Evolutionary conservation across 2,329 filamentous ascomycete species (phyloP).

Genomic region (Neonectria coccinea): DNA sequence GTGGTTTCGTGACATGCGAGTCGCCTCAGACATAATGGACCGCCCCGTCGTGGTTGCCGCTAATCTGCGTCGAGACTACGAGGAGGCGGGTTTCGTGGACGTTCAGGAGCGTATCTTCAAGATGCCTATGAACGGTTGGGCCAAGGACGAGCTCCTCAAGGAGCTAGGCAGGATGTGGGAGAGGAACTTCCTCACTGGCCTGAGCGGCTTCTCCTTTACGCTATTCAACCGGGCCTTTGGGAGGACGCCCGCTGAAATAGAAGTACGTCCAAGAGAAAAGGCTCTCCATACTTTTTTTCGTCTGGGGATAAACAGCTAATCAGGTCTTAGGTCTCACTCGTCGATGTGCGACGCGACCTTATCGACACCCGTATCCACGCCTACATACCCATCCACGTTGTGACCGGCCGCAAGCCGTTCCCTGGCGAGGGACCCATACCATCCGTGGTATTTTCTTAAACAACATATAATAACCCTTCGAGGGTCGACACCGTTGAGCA

Average conservation of each 20-base stretch:
- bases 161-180: constrained; percentile 60
- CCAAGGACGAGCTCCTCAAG: constrained; percentile 58
- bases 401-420: constrained; percentile 64
- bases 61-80: constrained; percentile 52
- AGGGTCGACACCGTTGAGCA: background rate
- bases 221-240: constrained; percentile 56
- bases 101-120: constrained; percentile 65
- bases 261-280: constrained; percentile 52
- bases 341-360: constrained; percentile 62
- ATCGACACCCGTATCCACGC: constrained; percentile 60
- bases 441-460: constrained; percentile 28
- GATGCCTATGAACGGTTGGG: constrained; percentile 67
- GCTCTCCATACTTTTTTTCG: background rate
- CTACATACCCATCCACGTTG: constrained; percentile 62
- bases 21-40: constrained; percentile 52
- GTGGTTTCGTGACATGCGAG: constrained; percentile 56
- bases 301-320: constrained; percentile 27
- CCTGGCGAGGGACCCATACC: constrained; percentile 45
- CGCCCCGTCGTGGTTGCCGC: constrained; percentile 54
- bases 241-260: constrained; percentile 59
- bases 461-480: background rate
- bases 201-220: constrained; percentile 59
- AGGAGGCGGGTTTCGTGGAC: constrained; percentile 66
- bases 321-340: constrained; percentile 57
- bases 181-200: constrained; percentile 55